These are phyloP conservation scores for Calonectria henricotiae DNA, from an alignment of 2,329 filamentous ascomycete species.

Conservation along the genomic window DNA sequence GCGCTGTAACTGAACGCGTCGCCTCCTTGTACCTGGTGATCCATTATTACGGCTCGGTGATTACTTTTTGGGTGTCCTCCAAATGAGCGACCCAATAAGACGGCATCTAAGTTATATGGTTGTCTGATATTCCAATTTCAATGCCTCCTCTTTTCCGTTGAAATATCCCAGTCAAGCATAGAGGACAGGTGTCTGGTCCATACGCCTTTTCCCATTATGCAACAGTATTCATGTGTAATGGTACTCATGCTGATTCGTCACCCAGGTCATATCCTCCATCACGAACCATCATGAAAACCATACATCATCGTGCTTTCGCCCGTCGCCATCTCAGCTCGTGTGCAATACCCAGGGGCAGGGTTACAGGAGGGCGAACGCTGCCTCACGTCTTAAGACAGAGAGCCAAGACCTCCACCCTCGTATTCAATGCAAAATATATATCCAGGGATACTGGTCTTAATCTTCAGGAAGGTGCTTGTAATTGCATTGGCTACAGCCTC, in stretches of 20 bases:
- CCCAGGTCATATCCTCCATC: conserved; percentile 8
- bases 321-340: conserved; percentile 39
- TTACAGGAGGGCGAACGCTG: conserved; percentile 41
- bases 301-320: conserved; percentile 38
- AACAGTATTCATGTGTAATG: not conserved
- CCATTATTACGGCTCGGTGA: conserved; percentile 34
- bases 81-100: conserved; percentile 23
- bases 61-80: conserved; percentile 26
- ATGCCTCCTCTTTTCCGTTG: conserved; percentile 7
- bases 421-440: conserved; percentile 38
- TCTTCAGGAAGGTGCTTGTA: conserved; percentile 29
- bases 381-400: conserved; percentile 31
- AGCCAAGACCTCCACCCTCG: conserved; percentile 21
- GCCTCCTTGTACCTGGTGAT: conserved; percentile 11
- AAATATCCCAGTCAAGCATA: conserved; percentile 16
- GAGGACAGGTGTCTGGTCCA: conserved; percentile 7
- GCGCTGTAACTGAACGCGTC: conserved; percentile 22
- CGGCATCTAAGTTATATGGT: not conserved
- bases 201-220: conserved; percentile 1
- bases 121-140: conserved; percentile 4
- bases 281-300: conserved; percentile 37
- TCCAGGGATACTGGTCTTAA: conserved; percentile 37
- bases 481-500: conserved; percentile 30
- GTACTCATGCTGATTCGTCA: not conserved
- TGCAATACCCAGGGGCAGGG: conserved; percentile 39